Base-by-base conservation (phyloP, 2,329 filamentous ascomycete genomes). In the Nakataea oryzae region DNA sequence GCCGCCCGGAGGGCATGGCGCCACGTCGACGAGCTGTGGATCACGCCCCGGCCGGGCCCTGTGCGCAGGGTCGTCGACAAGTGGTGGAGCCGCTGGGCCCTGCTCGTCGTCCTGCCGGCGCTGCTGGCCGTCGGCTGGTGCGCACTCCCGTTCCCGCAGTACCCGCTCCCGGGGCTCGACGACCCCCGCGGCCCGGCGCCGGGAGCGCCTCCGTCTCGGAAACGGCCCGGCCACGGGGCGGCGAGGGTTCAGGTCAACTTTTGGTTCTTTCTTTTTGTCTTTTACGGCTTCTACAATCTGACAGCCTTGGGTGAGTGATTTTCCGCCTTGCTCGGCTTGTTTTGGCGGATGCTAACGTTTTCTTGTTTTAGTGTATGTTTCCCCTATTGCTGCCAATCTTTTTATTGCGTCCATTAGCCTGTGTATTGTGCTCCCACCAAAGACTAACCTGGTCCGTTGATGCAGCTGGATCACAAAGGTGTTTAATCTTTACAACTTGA, bases 211-310 rank as follows among this genome's bases (percentile, higher is more conserved):
- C 63, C 63, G 64, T 55, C 62, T 66, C 29, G 72, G 54, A 81
- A 79, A 61, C 73, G 76, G 0, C 85, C 85, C 0, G 86, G 85
- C 29, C 85, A 88, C 75, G 86, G 86, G 63, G 78, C 81, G 66
- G 83, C 85, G 7, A 77, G 81, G 55, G 86, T 88, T 5, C 80
- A 83, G 65, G 81, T 88, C 66, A 87, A 86, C 74, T 88, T 88
- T 69, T 89, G 86, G 86, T 88, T 87, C 76, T 89, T 89, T 69
- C 76, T 89, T 50, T 81, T 87, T 59, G 81, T 87, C 62, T 89
- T 88, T 74, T 89, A 89, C 71, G 84, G 85, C 62, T 82, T 87
- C 66, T 89, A 89, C 73, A 88, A 86, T 69, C 69, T 88, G 28
- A 86, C 84, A 5, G 86, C 86, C 2, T 74, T 89, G 67, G 59